Evolutionary conservation across 2,329 filamentous ascomycete genomes (phyloP).

Genomic region (Monosporascus ibericus): DNA sequence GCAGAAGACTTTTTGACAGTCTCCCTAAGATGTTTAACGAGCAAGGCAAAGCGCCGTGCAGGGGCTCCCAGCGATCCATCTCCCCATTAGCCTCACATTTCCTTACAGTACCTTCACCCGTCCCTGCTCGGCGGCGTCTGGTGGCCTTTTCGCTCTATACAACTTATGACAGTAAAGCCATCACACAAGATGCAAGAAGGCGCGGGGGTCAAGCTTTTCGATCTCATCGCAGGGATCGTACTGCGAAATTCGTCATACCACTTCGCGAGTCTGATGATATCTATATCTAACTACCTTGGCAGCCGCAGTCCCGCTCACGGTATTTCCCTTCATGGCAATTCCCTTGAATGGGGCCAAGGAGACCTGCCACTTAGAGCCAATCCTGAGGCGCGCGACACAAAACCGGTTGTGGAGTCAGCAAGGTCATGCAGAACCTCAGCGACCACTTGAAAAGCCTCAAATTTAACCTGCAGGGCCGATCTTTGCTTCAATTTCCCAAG

Average conservation of each 20-base stretch:
- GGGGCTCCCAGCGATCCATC: no score
- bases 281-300: background rate
- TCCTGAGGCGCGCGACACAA: background rate
- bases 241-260: background rate
- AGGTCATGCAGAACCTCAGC: conserved; percentile 15
- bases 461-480: conserved; percentile 15
- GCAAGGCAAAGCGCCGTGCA: no score
- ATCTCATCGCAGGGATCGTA: background rate
- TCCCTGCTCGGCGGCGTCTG: no score
- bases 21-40: no score
- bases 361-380: background rate
- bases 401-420: conserved; percentile 15
- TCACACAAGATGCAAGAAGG: no score
- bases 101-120: no score
- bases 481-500: conserved; percentile 3
- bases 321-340: background rate
- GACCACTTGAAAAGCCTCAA: conserved; percentile 14
- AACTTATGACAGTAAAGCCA: no score
- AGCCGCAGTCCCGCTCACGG: background rate
- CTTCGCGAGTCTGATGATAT: background rate
- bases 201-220: background rate
- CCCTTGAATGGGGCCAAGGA: background rate
- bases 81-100: no score
- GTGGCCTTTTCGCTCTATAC: no score
- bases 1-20: no score